Evolutionary conservation across 2,329 filamentous ascomycete genomes (phyloP), one percentile per base, ranked within the genome.

Genomic region (Rachicladosporium sp.): DNA sequence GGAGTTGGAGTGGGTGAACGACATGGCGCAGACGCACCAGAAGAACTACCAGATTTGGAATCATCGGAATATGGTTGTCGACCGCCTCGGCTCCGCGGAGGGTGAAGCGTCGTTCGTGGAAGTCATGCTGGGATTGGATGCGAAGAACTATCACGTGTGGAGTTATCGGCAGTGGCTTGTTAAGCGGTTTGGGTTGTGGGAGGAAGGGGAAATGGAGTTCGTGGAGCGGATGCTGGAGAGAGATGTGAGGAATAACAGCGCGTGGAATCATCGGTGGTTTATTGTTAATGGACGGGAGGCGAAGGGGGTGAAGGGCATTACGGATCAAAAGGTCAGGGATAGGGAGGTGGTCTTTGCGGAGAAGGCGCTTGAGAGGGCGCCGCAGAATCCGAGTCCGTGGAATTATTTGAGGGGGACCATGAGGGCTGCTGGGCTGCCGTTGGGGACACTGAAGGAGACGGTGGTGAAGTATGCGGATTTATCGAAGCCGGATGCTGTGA

Each of bases 1-100:
- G 43, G 91, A 98, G 61, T 70, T 95, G 35, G 66, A 68, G 33
- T 98, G 89, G 87, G 70, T 98, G 37, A 93, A 95, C 62, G 68
- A 76, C 8, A 78, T 91, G 21, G 84, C 89, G 8, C 68, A 93
- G 38, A 70, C 76, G 42, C 81, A 94, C 59, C 78, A 93, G 54
- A 98, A 98, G 63, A 98, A 96, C 66, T 98, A 98, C 66, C 91
- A 98, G 65, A 98, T 98, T 61, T 98, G 91, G 74, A 63, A 83
- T 75, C 66, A 80, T 65, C 59, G 72, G 50, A 58, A 78, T 69
- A 58, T 64, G 59, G 70, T 66, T 61, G 73, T 66, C 45, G 78
- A 68, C 50, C 70, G 69, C 42, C 65, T 74, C 10, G 67, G n/a
- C n/a, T n/a, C n/a, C n/a, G n/a, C n/a, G 38, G 5, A 35, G 33